Evolutionary conservation across 768 basidiomycete species (phyloP).

Genomic region (Lactifluus volemus): DNA sequence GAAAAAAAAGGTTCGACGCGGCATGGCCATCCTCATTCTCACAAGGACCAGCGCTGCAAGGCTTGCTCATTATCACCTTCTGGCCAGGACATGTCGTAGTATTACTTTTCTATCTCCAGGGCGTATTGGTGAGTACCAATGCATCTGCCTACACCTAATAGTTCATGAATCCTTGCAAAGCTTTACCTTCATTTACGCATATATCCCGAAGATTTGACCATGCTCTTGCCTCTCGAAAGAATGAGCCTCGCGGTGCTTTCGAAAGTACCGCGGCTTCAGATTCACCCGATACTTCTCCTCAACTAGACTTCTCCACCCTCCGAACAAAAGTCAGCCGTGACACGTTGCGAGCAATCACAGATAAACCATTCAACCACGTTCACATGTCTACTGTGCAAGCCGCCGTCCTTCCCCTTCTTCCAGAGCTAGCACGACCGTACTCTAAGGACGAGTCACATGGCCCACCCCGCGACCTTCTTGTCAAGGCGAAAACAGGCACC

Average conservation of each 20-base stretch:
- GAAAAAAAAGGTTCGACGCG: too few species aligned
- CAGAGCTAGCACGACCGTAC: slow-evolving; percentile 52
- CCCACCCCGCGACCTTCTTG: slow-evolving; percentile 58
- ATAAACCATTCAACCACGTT: slow-evolving; percentile 54
- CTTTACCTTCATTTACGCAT: slow-evolving; percentile 5
- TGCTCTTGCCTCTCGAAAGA: slow-evolving; percentile 10
- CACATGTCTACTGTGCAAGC: slow-evolving; percentile 80
- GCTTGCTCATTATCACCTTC: background rate
- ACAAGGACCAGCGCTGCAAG: background rate
- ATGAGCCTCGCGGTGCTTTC: background rate
- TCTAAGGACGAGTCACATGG: slow-evolving; percentile 24
- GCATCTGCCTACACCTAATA: background rate
- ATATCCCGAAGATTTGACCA: slow-evolving; percentile 11
- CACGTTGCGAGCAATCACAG: slow-evolving; percentile 49
- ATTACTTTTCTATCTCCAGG: background rate
- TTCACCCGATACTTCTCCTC: background rate
- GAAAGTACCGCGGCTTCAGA: background rate
- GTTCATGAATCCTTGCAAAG: background rate
- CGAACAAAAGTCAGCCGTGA: slow-evolving; percentile 27
- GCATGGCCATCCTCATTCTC: slow-evolving; percentile 2
- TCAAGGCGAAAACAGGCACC: slow-evolving; percentile 83
- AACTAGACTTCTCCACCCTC: slow-evolving; percentile 26
- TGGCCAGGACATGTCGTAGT: background rate
- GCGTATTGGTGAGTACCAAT: background rate
- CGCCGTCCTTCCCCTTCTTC: slow-evolving; percentile 67